Conservation (phyloP, 2,329 filamentous ascomycete genomes). For the Claviceps quebecensis region DNA sequence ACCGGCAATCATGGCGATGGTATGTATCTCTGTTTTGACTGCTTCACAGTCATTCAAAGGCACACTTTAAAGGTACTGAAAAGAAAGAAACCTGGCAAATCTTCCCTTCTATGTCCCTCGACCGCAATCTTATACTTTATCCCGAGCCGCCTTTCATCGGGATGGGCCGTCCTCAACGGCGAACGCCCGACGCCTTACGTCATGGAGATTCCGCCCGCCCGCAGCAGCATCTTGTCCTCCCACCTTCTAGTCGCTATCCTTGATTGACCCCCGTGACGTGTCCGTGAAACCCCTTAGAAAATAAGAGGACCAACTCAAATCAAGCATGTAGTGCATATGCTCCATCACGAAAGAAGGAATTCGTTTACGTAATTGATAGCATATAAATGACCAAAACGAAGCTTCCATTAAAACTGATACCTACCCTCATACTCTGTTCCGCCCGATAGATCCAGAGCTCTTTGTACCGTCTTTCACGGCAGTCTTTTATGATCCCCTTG, state of each 20-base stretch:
- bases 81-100: neutral
- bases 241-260: neutral
- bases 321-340: no score
- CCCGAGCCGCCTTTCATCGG: no score
- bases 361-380: no score
- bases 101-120: neutral
- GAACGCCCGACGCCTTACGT: neutral
- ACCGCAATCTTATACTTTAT: neutral
- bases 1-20: slow-evolving; percentile 15
- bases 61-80: neutral
- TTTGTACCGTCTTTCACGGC: no score
- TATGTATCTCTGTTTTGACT: neutral
- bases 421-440: no score
- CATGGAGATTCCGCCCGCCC: neutral
- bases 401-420: no score
- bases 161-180: neutral
- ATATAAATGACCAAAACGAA: no score
- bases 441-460: no score
- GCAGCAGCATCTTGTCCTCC: neutral
- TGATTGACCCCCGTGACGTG: neutral
- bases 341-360: no score
- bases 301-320: neutral
- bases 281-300: neutral
- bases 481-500: no score
- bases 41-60: no score